Evolutionary conservation across 2,329 filamentous ascomycete species (phyloP).

Genomic region (Penicillium sp.): DNA sequence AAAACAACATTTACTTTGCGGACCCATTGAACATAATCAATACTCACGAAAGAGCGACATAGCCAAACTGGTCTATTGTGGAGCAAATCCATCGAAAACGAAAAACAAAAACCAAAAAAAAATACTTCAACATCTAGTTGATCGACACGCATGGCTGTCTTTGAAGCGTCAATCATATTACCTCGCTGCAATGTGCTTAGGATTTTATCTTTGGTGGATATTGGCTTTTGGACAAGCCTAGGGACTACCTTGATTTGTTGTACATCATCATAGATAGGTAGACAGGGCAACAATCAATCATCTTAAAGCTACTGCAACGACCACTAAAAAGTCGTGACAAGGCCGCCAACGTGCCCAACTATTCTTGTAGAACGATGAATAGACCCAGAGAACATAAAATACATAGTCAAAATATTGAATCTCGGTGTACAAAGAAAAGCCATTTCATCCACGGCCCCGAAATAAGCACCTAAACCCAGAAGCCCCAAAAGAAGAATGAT

Average conservation of each 20-base stretch:
- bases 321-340: too few relatives aligned
- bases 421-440: neutral
- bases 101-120: neutral
- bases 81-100: neutral
- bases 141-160: neutral
- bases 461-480: neutral
- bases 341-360: neutral
- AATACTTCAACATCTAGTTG: neutral
- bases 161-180: neutral
- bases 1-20: neutral
- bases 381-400: neutral
- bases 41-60: neutral
- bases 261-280: neutral
- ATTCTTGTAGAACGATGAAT: neutral
- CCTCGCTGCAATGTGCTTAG: neutral
- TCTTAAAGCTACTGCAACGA: neutral
- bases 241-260: neutral
- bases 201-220: conserved; percentile 3
- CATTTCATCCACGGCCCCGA: neutral
- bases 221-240: neutral
- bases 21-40: neutral
- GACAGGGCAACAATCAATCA: neutral
- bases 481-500: neutral
- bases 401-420: neutral
- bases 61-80: neutral